These are phyloP conservation scores for Sindora glabra DNA, from an alignment of 306 rosid species.

Conservation along the genomic window DNA sequence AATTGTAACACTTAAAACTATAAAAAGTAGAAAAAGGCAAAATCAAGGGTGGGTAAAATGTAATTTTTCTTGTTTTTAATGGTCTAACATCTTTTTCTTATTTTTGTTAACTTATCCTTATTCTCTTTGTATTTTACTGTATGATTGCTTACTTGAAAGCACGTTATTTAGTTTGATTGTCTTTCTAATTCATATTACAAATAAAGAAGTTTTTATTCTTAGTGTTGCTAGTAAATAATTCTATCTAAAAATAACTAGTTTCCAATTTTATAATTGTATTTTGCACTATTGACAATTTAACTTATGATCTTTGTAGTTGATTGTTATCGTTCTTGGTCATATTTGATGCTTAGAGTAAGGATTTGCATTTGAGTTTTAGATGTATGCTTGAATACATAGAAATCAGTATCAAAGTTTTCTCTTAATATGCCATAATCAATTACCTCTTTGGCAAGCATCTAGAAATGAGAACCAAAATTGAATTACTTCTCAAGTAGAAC, in stretches of 20 bases:
- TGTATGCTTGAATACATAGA: too few relatives aligned
- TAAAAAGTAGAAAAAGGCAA: too few relatives aligned
- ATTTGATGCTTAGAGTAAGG: conserved; percentile 95
- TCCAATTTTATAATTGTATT: not conserved
- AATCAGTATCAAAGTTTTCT: conserved; percentile 6
- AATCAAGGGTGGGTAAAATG: too few relatives aligned
- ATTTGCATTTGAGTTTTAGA: not conserved
- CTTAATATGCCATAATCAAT: conserved; percentile 1
- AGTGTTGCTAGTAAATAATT: too few relatives aligned
- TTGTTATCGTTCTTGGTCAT: conserved; percentile 84
- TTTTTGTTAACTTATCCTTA: too few relatives aligned
- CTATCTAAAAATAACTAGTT: too few relatives aligned
- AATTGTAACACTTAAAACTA: too few relatives aligned
- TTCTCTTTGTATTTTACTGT: too few relatives aligned
- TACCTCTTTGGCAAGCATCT: conserved; percentile 40
- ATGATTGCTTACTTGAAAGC: too few relatives aligned
- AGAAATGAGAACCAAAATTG: conserved; percentile 84
- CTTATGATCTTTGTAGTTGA: conserved; percentile 55
- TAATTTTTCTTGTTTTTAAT: not conserved
- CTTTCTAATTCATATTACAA: not conserved
- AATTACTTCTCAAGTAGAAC: conserved; percentile 81
- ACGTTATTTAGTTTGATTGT: too few relatives aligned
- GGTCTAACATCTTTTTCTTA: not conserved
- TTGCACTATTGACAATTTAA: not conserved
- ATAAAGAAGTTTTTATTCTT: not conserved